phyloP scores from a whole-genome alignment of 805 yeast genomes.

The Zygosaccharomyces bisporus region DNA sequence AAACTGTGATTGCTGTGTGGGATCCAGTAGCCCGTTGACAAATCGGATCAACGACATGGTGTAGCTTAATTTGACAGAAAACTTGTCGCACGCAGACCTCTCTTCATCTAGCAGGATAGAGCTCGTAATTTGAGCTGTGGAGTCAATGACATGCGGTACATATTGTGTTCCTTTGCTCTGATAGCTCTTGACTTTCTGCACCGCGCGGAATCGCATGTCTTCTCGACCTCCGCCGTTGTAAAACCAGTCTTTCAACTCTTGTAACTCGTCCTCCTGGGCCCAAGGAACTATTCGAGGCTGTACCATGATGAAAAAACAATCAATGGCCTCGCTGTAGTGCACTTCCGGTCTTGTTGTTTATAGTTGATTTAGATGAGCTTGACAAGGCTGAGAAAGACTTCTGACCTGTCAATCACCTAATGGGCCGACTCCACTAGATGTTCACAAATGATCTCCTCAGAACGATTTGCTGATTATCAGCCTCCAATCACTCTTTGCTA shows the following conservation, averaged over 20 bases:
- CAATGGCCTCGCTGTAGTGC: neutral
- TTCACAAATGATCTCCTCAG: too few relatives aligned
- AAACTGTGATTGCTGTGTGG: slow-evolving; percentile 69
- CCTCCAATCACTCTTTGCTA: too few relatives aligned
- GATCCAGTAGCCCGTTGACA: slow-evolving; percentile 89
- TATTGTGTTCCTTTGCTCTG: slow-evolving; percentile 50
- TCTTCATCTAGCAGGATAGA: slow-evolving; percentile 43
- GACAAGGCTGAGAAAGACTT: neutral
- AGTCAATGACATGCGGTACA: slow-evolving; percentile 68
- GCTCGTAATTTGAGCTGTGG: slow-evolving; percentile 58
- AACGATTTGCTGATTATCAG: too few relatives aligned
- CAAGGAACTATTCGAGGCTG: slow-evolving; percentile 39
- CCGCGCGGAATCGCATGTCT: slow-evolving; percentile 41
- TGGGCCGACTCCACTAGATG: neutral
- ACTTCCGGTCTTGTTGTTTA: neutral
- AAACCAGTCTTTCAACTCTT: slow-evolving; percentile 48
- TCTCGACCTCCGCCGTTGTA: slow-evolving; percentile 39
- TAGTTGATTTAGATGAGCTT: neutral
- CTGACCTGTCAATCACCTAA: neutral
- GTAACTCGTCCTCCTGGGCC: slow-evolving; percentile 42
- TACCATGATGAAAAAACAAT: slow-evolving; percentile 12
- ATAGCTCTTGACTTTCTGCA: slow-evolving; percentile 51
- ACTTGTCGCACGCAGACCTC: slow-evolving; percentile 21
- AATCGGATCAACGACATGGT: slow-evolving; percentile 75
- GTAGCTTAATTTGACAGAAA: slow-evolving; percentile 48